Evolutionary conservation across 2,329 filamentous ascomycete genomes (phyloP), one percentile per base, ranked within the genome.

Genomic region (Penicillium sp.): DNA sequence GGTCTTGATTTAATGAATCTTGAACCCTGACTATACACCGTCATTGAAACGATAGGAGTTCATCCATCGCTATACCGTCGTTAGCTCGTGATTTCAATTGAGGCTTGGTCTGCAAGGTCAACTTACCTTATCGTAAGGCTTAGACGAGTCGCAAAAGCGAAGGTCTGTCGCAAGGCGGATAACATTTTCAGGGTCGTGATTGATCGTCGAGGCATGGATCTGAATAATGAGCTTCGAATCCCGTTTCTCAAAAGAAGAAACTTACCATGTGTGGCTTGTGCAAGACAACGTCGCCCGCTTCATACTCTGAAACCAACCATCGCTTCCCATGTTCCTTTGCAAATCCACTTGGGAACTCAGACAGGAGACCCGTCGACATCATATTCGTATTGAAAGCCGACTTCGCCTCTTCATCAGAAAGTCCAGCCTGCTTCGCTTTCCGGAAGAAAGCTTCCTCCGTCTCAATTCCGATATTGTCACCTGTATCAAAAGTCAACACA

Each of bases 191-290:
- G 75, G 74, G 41, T 83, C 80, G 44, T 79, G 72, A 48, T 84
- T 85, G 53, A 83, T 72, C 0, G 80, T 82, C 2, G 81, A 83
- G 0, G 82, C 81, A 62, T 84, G 82, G 16, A 84, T 83, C 80
- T 34, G 10, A 5, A 50, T 21, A 27, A 39, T 42, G 13, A 54
- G 24, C 24, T 36, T 7, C 2, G 2, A 11, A 18, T 9, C 24
- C 36, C 13, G 11, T 2, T 6, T n/a, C n/a, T n/a, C n/a, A n/a
- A 44, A 21, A 44, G 9, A 38, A 4, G 18, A 27, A 7, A 54
- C 64, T 39, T 66, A 74, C 70, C 56, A 65, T 65, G 58, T 75
- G 72, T 48, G 72, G 68, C 49, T 74, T 73, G 50, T 75, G 72
- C 42, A 75, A 53, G 3, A 79, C 78, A 6, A 81, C 74, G 64